These are phyloP conservation scores for Myxozyma melibiosi DNA, from an alignment of 805 yeast species.

Conservation along the genomic window DNA sequence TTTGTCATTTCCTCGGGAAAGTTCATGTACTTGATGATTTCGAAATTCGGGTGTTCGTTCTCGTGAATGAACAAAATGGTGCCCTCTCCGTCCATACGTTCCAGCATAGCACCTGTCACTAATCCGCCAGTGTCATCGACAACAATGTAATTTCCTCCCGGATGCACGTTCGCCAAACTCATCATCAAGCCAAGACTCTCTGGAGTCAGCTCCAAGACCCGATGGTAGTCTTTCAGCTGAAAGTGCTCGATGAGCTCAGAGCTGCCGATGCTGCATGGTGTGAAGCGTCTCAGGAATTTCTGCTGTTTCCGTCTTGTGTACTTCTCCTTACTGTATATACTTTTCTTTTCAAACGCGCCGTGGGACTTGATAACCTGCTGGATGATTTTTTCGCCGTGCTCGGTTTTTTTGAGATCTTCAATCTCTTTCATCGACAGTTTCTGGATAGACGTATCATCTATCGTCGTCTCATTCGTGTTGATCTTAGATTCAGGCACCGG, in stretches of 20 bases:
- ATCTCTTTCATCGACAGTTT: constrained; percentile 76
- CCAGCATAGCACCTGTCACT: constrained; percentile 81
- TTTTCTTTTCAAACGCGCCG: constrained; percentile 83
- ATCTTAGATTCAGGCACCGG: constrained; percentile 1
- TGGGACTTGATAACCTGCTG: constrained; percentile 82
- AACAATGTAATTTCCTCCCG: constrained; percentile 86
- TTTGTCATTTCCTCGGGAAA: constrained; percentile 52
- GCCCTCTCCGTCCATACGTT: constrained; percentile 68
- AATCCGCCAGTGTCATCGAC: constrained; percentile 95
- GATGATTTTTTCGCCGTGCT: constrained; percentile 74
- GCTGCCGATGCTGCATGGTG: constrained; percentile 73
- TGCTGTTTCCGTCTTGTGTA: constrained; percentile 88
- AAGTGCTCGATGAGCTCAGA: constrained; percentile 72
- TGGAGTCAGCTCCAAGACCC: constrained; percentile 77
- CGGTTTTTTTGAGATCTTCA: constrained; percentile 68
- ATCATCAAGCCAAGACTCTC: constrained; percentile 80
- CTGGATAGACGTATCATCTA: constrained; percentile 70
- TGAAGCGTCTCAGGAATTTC: constrained; percentile 83
- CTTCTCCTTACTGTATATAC: constrained; percentile 87
- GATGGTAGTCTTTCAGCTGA: constrained; percentile 71
- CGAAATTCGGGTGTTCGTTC: constrained; percentile 86
- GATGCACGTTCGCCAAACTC: constrained; percentile 77
- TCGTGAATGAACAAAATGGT: constrained; percentile 79
- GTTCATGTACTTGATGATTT: constrained; percentile 68
- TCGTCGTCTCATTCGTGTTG: constrained; percentile 63